These are phyloP conservation scores for Epichloe glyceriae DNA, from an alignment of 2,329 filamentous ascomycete genomes.

Conservation along the genomic window DNA sequence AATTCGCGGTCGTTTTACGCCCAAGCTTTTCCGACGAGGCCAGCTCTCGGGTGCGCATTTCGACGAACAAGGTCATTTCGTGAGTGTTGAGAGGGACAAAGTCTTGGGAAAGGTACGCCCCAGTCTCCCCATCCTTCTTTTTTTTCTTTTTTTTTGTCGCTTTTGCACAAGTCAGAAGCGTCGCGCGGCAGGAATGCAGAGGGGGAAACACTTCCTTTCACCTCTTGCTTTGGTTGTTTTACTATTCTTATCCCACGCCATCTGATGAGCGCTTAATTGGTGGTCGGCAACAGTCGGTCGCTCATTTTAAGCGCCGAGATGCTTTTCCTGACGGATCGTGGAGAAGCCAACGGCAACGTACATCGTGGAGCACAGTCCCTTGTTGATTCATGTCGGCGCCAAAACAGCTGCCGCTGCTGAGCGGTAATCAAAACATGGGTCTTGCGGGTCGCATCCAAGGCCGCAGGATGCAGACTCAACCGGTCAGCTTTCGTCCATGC, in stretches of 20 bases:
- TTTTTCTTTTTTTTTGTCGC: background rate
- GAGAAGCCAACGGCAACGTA: background rate
- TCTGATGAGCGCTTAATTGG: background rate
- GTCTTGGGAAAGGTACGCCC: conserved; percentile 60
- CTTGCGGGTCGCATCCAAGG: conserved; percentile 4
- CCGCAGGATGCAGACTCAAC: background rate
- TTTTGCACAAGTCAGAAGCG: background rate
- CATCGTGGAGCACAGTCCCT: background rate
- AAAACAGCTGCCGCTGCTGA: background rate
- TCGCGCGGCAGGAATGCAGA: background rate
- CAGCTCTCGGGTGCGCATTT: conserved; percentile 68
- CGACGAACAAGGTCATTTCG: conserved; percentile 71
- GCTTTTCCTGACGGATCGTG: background rate
- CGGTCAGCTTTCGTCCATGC: background rate
- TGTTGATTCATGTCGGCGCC: background rate
- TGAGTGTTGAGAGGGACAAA: conserved; percentile 76
- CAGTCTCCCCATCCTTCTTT: conserved; percentile 8
- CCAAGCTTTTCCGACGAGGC: conserved; percentile 77
- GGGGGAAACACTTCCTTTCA: background rate
- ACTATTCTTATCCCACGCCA: background rate
- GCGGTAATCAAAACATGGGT: background rate
- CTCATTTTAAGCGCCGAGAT: background rate
- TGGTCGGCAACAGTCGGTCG: background rate
- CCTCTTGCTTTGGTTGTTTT: background rate
- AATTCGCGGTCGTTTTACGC: conserved; percentile 80